Base-by-base conservation (phyloP, 1,284 basidiomycete species). In the Malassezia sympodialis region DNA sequence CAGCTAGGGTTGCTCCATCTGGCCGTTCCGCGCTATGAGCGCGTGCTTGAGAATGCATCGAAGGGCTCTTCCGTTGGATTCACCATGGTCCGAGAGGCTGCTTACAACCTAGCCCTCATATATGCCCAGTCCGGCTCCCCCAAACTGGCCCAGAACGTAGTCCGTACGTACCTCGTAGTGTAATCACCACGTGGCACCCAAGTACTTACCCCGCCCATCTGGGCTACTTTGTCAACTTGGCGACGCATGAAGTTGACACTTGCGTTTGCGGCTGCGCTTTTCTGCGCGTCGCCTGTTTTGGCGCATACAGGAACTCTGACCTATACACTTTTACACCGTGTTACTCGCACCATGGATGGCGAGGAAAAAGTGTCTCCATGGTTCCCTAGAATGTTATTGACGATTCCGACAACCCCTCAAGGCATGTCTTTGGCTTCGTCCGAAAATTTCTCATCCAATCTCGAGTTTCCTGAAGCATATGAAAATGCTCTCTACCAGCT, bases 1-100 rank as follows among this genome's bases (percentile, higher is more conserved):
- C 86, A 90, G 53, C 78, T 96, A 14, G 49, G 69, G 0, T 51
- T 73, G 11, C 30, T 62, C 32, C 64, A 67, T 51, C 48, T 68
- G 30, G 70, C 70, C 1, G 68, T 66, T 14, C 53, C 51, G n/a
- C 65, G 64, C 39, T 73, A 73, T 39, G 47, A 53, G 34, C 37
- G 37, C 15, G 67, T 69, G 0, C 56, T 73, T 24, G 53, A 41
- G 10, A 32, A 53, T 8, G 59, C 62, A 27, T 28, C 61, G 15
- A 32, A 35, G 34, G 41, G 11, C 2, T 32, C 30, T 4, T 21
- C 3, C 7, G 7, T 14, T 2, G 56, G 60, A 1, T 65, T 61
- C 43, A 40, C 23, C 15, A 59, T 65, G 57, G 54, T 61, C 14
- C 52, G 63, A 17, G 69, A 72, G 52, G 67, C 70, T 0, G 70